A percentile compares a stretch with the other conserved stretches of the same genome.
Conservation (phyloP, 139 green algal genomes). For the Volvox africanus region DNA sequence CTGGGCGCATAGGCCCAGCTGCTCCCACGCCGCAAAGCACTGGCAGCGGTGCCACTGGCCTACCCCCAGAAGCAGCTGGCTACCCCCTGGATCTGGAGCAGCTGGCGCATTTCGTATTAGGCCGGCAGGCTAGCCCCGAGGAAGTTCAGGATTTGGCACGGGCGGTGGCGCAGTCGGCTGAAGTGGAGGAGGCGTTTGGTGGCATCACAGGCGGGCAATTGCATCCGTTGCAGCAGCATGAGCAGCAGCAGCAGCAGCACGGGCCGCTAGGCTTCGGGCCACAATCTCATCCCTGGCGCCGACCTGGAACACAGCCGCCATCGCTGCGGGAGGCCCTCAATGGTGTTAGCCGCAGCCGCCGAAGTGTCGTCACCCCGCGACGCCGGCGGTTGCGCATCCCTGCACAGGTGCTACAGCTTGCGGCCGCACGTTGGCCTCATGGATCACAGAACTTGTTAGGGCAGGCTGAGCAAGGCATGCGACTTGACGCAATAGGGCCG, state of each 20-base stretch:
- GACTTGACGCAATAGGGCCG: too few species aligned
- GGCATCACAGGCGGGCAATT: neutral
- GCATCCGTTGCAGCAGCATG: neutral
- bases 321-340: neutral
- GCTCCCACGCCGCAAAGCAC: neutral
- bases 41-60: neutral
- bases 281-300: neutral
- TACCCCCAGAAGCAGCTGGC: slow-evolving; percentile 9
- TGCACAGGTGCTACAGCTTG: neutral
- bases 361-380: neutral
- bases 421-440: neutral
- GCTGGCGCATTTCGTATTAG: slow-evolving; percentile 20
- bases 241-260: neutral
- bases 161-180: neutral
- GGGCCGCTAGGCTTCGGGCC: neutral
- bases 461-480: too few species aligned
- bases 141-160: neutral
- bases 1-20: neutral
- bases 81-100: slow-evolving; percentile 21
- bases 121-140: slow-evolving; percentile 13
- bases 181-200: slow-evolving; percentile 14
- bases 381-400: slow-evolving; percentile 12
- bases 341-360: neutral
- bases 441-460: neutral
- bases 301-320: slow-evolving; percentile 2